A percentile compares a stretch with the other conserved stretches of the same genome.
phyloP scores from a whole-genome alignment of 345 rosid genomes.

The rapeseed (Brassica napus) region Da-Ae NC_063436.1:28462501-28463000 shows the following conservation, averaged over 20 bases:
- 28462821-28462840: constrained; percentile 81
- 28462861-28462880: constrained; percentile 87
- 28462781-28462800: constrained; percentile 86
- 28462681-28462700: constrained; percentile 70
- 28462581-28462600: constrained; percentile 31
- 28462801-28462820: constrained; percentile 91
- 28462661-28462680: constrained; percentile 64
- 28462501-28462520: constrained; percentile 31
- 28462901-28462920: constrained; percentile 74
- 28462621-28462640: constrained; percentile 82
- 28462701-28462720: constrained; percentile 80
- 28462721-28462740: constrained; percentile 68
- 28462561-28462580: constrained; percentile 15
- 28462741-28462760: constrained; percentile 73
- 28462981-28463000: constrained; percentile 48
- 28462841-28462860: constrained; percentile 75
- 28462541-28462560: constrained; percentile 1
- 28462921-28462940: constrained; percentile 69
- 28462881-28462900: constrained; percentile 80
- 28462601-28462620: constrained; percentile 70
- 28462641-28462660: constrained; percentile 80
- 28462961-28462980: constrained; percentile 41
- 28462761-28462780: constrained; percentile 86
- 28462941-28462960: constrained; percentile 64
- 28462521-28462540: constrained; percentile 47